These are phyloP conservation scores for Microstegium vimineum DNA, from an alignment of 176 grass and related monocot genomes.

Conservation along the genomic window DNA sequence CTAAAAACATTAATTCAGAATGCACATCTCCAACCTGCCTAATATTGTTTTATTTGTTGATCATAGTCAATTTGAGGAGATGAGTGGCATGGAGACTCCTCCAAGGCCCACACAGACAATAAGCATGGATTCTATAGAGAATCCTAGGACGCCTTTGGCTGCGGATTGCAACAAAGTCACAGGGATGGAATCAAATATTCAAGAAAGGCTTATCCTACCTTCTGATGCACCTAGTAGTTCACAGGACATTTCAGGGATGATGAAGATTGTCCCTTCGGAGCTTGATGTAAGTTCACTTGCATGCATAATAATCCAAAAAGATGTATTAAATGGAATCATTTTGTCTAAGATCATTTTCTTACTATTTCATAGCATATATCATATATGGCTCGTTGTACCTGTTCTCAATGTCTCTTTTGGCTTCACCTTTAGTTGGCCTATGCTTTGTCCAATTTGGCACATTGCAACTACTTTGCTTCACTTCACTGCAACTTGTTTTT, in stretches of 20 bases:
- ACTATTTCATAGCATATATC: not conserved
- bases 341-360: not conserved
- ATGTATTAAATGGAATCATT: not conserved
- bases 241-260: constrained; percentile 72
- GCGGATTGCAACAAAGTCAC: constrained; percentile 31
- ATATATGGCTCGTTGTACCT: not conserved
- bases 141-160: constrained; percentile 31
- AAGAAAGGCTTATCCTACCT: constrained; percentile 27
- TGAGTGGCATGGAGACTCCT: constrained; percentile 66
- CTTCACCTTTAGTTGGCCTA: constrained; percentile 3
- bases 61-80: constrained; percentile 84
- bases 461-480: not conserved
- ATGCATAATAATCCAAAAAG: not conserved
- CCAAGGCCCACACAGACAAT: constrained; percentile 42
- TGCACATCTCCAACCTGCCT: constrained; percentile 23
- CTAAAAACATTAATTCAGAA: constrained; percentile 14
- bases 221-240: constrained; percentile 45
- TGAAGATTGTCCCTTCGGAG: constrained; percentile 77
- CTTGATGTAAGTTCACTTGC: constrained; percentile 59
- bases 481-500: not conserved
- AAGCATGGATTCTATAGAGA: constrained; percentile 49
- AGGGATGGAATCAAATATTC: constrained; percentile 35
- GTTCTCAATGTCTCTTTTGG: not conserved
- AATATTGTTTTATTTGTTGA: not conserved
- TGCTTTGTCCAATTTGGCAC: not conserved